Evolutionary conservation across 2,329 filamentous ascomycete species (phyloP).

Genomic region (Botrytis pseudocinerea): DNA sequence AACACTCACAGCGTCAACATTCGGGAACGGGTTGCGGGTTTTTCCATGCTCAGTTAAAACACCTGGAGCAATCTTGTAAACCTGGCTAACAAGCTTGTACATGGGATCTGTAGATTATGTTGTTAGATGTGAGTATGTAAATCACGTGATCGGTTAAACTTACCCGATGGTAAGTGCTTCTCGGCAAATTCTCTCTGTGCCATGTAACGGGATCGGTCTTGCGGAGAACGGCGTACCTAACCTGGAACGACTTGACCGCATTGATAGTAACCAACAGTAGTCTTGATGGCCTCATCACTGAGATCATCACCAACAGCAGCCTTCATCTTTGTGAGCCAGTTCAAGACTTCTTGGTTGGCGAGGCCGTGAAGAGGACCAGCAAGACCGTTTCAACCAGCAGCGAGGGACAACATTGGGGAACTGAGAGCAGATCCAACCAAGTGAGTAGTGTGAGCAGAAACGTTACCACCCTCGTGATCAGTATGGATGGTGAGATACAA

Average conservation of each 20-base stretch:
- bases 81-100: conserved; percentile 99
- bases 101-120: conserved; percentile 93
- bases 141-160: neutral
- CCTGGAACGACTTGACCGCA: conserved; percentile 94
- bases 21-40: conserved; percentile 92
- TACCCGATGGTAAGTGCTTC: conserved; percentile 25
- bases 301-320: conserved; percentile 88
- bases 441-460: conserved; percentile 97
- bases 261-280: conserved; percentile 99
- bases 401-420: conserved; percentile 95
- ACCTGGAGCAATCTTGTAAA: conserved; percentile 99
- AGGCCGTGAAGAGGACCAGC: conserved; percentile 98
- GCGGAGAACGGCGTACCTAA: conserved; percentile 97
- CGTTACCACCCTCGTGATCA: conserved; percentile 99
- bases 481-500: conserved; percentile 99
- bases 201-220: conserved; percentile 99
- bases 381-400: conserved; percentile 96
- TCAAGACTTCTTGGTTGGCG: conserved; percentile 98
- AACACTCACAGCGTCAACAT: conserved; percentile 72
- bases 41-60: conserved; percentile 99
- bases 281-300: conserved; percentile 94
- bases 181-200: conserved; percentile 93
- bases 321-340: conserved; percentile 99
- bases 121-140: conserved; percentile 10
- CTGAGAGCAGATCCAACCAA: conserved; percentile 94